Evolutionary conservation across 176 grass and related monocot genomes (phyloP), one percentile per base, ranked within the genome.

Genomic region (Metroxylon sagu): DNA sequence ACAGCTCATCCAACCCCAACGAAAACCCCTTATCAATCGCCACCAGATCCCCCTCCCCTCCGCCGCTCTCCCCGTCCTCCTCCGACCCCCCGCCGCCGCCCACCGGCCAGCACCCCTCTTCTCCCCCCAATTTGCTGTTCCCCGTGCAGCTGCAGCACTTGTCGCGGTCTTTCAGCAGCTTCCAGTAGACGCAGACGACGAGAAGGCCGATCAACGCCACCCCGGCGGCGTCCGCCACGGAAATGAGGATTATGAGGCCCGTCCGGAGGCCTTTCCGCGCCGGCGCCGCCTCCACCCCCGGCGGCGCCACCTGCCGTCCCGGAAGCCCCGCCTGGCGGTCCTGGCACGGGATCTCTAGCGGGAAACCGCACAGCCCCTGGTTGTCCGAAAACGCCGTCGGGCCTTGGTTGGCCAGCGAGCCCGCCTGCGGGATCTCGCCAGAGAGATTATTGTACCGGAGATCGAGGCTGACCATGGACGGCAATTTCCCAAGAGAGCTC

Each of bases 381-480:
- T 95, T 95, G 76, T 85, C 73, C 19, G 89, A 78, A 71, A 85
- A 89, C 27, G 85, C 81, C 17, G 85, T 89, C 1, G 89, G 85
- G 5, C 79, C 79, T 64, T 95, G 89, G 61, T 78, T 85, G 52
- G 89, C 82, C 29, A 89, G 89, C 2, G 89, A 89, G 2, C 89
- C 82, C 0, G 49, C 49, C 55, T 82, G 79, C 27, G 89, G 89
- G 65, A 95, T 95, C 80, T 89, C 89, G 18, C 89, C 85, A 5
- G 89, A 85, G 39, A 95, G 89, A 60, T 83, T 80, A 66, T 95
- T 95, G 69, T 88, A 95, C 2, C 82, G 79, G 16, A 95, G 79
- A 39, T 95, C 85, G 49, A 95, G 85, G 23, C 39, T 83, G 15
- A 95, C 82, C 25, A 76, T 95, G 0, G 76, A 78, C 57, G 89